Conservation (phyloP, 495 filamentous ascomycete species). For the Lichina pygmaea region DNA sequence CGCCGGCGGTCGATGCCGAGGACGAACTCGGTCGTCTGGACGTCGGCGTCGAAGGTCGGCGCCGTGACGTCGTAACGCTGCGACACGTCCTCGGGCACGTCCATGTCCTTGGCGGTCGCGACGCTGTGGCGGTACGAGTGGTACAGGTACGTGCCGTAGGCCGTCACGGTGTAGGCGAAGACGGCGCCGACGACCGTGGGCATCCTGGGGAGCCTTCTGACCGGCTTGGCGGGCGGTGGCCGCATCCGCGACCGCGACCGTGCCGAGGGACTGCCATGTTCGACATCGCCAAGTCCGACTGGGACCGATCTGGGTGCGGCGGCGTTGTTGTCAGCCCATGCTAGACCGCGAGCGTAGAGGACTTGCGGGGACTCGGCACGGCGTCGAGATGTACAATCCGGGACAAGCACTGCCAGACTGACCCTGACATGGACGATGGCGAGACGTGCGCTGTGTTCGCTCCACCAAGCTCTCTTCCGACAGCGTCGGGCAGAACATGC, state of each 20-base stretch:
- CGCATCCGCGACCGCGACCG: background rate
- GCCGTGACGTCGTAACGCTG: slow-evolving; percentile 26
- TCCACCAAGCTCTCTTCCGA: no score
- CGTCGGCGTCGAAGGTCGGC: slow-evolving; percentile 29
- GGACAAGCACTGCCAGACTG: no score
- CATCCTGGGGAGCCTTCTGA: background rate
- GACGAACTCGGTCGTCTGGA: slow-evolving; percentile 36
- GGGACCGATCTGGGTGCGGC: no score
- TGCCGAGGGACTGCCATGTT: background rate
- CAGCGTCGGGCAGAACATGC: no score
- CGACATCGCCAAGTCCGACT: background rate
- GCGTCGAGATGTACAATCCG: no score
- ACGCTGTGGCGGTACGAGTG: slow-evolving; percentile 17
- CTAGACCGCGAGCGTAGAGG: no score
- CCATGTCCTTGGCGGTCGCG: slow-evolving; percentile 11
- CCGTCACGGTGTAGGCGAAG: slow-evolving; percentile 18
- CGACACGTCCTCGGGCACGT: slow-evolving; percentile 23
- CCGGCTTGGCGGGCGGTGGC: background rate
- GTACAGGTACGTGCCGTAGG: slow-evolving; percentile 26
- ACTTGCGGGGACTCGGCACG: no score
- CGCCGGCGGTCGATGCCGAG: slow-evolving; percentile 38
- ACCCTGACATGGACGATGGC: no score
- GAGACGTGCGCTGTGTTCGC: no score
- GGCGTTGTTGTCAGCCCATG: no score
- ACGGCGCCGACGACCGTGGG: slow-evolving; percentile 11